These are phyloP conservation scores for Penicillium soppii DNA, from an alignment of 495 filamentous ascomycete species.

Conservation along the genomic window DNA sequence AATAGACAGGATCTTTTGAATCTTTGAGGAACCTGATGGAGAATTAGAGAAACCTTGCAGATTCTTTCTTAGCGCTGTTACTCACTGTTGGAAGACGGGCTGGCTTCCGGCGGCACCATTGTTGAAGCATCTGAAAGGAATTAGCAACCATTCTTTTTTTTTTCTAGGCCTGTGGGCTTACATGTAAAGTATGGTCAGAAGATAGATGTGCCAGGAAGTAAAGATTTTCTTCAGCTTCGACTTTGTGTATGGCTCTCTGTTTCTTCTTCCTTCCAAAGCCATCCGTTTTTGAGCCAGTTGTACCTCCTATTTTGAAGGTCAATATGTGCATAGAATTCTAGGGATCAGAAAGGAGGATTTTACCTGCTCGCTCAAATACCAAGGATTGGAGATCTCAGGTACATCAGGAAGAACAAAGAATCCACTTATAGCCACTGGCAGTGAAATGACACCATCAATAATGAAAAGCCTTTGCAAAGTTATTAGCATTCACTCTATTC, in stretches of 20 bases:
- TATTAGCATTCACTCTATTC: no score
- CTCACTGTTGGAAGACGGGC: conserved; percentile 41
- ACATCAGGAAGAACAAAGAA: conserved; percentile 63
- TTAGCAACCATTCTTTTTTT: neutral
- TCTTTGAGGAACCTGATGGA: conserved; percentile 34
- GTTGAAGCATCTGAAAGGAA: conserved; percentile 32
- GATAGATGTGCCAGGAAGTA: conserved; percentile 52
- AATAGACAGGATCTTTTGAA: conserved; percentile 37
- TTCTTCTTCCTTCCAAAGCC: conserved; percentile 45
- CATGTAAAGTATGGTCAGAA: conserved; percentile 45
- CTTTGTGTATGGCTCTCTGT: conserved; percentile 45
- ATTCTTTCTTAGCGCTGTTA: neutral
- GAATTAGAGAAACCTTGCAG: neutral
- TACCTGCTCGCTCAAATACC: conserved; percentile 44
- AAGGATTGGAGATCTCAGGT: conserved; percentile 57
- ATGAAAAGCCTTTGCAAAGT: conserved; percentile 39
- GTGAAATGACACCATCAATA: conserved; percentile 46
- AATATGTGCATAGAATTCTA: neutral
- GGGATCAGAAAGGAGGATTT: neutral
- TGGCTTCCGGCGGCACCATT: conserved; percentile 33
- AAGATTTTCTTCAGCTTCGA: conserved; percentile 53
- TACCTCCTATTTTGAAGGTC: conserved; percentile 36
- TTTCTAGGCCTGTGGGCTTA: conserved; percentile 8
- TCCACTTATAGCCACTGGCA: conserved; percentile 50
- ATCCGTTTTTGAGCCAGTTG: conserved; percentile 45